Conservation (phyloP, 2,329 filamentous ascomycete genomes). For the Colletotrichum zoysiae region DNA sequence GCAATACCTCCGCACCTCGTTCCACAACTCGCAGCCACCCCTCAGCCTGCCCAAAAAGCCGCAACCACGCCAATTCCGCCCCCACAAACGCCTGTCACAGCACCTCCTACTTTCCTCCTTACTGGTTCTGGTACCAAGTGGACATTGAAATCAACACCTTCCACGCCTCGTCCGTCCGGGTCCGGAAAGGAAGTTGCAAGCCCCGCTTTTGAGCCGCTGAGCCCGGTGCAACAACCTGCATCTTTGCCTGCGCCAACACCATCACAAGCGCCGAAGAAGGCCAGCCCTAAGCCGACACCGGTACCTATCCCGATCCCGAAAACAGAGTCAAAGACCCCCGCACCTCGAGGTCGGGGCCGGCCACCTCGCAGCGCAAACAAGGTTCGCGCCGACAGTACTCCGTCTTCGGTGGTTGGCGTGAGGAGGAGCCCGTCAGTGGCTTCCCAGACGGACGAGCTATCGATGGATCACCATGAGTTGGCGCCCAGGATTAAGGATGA, state of each 20-base stretch:
- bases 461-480: conserved; percentile 56
- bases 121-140: conserved; percentile 68
- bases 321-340: conserved; percentile 33
- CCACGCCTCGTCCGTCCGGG: conserved; percentile 62
- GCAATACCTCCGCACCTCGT: conserved; percentile 58
- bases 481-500: conserved; percentile 69
- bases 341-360: conserved; percentile 51
- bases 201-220: conserved; percentile 70
- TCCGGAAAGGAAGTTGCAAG: conserved; percentile 56
- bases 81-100: conserved; percentile 51
- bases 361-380: conserved; percentile 54
- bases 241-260: conserved; percentile 53
- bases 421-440: conserved; percentile 61
- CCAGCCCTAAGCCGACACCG: conserved; percentile 48
- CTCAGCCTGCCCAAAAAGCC: conserved; percentile 49
- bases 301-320: conserved; percentile 45
- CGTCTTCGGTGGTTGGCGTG: conserved; percentile 48
- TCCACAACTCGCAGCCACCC: conserved; percentile 53
- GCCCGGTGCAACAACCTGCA: conserved; percentile 61
- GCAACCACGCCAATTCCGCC: conserved; percentile 49
- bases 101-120: conserved; percentile 47
- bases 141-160: conserved; percentile 68
- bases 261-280: conserved; percentile 50
- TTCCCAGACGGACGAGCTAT: conserved; percentile 62
- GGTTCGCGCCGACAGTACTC: conserved; percentile 50